Evolutionary conservation across 805 yeast species (phyloP).

Genomic region (Kurtzmaniella fragi): DNA sequence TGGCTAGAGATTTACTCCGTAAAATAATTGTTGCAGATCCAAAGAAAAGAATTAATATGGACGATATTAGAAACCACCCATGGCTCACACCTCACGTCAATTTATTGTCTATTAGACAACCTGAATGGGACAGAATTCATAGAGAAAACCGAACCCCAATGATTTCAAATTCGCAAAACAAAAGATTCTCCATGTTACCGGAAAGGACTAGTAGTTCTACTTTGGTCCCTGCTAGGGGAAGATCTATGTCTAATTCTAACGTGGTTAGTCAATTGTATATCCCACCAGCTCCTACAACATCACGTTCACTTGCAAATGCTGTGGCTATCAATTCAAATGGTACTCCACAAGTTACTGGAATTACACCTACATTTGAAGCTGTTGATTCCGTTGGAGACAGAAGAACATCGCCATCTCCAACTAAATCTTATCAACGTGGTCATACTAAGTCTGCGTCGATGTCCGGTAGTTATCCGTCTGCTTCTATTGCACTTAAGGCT

Average conservation of each 20-base stretch:
- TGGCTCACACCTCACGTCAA: conserved; percentile 86
- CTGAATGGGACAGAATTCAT: conserved; percentile 77
- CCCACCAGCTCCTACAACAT: conserved; percentile 67
- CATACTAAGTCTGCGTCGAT: conserved; percentile 29
- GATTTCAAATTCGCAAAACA: conserved; percentile 14
- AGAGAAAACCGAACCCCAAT: conserved; percentile 21
- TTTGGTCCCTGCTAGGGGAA: conserved; percentile 28
- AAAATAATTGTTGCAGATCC: conserved; percentile 86
- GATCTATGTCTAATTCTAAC: conserved; percentile 27
- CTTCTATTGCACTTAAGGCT: conserved; percentile 66
- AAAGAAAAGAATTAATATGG: conserved; percentile 60
- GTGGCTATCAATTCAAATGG: conserved; percentile 35
- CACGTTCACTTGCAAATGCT: conserved; percentile 51
- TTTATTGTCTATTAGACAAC: conserved; percentile 77
- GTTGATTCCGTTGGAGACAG: not conserved
- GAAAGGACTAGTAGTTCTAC: conserved; percentile 35
- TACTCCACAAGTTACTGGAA: conserved; percentile 2
- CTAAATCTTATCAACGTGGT: conserved; percentile 16
- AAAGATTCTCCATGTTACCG: conserved; percentile 42
- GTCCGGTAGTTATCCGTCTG: conserved; percentile 34
- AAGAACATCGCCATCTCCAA: conserved; percentile 15
- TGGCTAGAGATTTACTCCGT: conserved; percentile 86
- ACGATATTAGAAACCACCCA: conserved; percentile 71
- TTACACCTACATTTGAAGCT: not conserved
- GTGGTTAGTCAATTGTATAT: conserved; percentile 33